Evolutionary conservation across 2,329 filamentous ascomycete genomes (phyloP), one percentile per base, ranked within the genome.

Genomic region (Cytospora mali): DNA sequence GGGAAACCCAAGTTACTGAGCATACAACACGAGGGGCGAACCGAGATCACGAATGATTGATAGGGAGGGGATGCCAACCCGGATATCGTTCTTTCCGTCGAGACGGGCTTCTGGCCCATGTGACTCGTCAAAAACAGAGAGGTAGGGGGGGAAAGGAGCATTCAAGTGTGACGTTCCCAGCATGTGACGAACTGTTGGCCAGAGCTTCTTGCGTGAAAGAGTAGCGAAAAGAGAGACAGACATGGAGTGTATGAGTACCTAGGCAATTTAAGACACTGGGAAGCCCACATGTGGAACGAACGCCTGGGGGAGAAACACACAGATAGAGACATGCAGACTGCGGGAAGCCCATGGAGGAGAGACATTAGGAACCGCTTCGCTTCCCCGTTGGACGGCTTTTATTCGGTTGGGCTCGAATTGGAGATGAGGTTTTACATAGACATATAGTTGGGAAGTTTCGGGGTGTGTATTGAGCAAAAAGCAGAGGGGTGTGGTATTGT

Each of bases 141-240:
- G n/a, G n/a, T n/a, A n/a, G n/a, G n/a, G n/a, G n/a, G n/a, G n/a
- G n/a, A n/a, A n/a, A n/a, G n/a, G n/a, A n/a, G 23, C 18, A 29
- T 31, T 7, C 23, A 11, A 49, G 51, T n/a, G 16, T 23, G 55
- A 42, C 39, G 14, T 9, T 29, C n/a, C 28, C 25, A 27, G 54
- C 35, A 52, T n/a, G n/a, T n/a, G n/a, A 62, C 61, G 55, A 62
- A 62, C 61, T 21, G 55, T 66, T 74, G 71, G 71, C 62, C 71
- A 70, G 64, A 69, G 72, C 72, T 68, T 67, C 62, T 46, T 11
- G 35, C 28, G 33, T 33, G 35, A 23, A 28, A 31, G 7, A 66
- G 21, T 55, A 39, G 27, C 21, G 33, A 28, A 4, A 11, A 39
- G 16, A 39, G 35, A 39, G 35, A 7, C 16, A 39, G 2, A n/a